These are phyloP conservation scores for Fraxinus floribunda DNA, from an alignment of 305 asterid genomes.

Conservation along the genomic window DNA sequence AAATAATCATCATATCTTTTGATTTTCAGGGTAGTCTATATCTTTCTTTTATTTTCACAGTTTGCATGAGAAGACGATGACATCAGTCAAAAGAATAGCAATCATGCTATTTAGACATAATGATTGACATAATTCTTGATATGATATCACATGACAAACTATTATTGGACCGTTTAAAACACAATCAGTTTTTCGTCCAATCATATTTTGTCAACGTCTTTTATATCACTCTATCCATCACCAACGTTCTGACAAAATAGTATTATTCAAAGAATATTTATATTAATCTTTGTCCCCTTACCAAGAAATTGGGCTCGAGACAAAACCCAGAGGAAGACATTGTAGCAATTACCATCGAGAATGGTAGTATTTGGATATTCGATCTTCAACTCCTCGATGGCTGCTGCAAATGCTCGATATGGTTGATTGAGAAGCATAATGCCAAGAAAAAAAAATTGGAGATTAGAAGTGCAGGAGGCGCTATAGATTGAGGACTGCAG, in stretches of 20 bases:
- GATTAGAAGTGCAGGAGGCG: neutral
- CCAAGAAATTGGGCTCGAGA: conserved; percentile 8
- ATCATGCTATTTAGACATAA: too few species aligned
- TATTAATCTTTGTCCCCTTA: neutral
- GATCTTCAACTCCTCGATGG: neutral
- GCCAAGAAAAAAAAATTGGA: neutral
- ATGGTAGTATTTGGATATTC: neutral
- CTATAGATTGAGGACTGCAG: neutral
- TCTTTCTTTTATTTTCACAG: neutral
- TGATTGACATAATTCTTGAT: too few species aligned
- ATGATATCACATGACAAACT: too few species aligned
- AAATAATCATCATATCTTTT: neutral
- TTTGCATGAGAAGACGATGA: neutral
- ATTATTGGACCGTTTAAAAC: too few species aligned
- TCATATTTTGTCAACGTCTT: too few species aligned
- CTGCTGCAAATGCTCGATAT: neutral
- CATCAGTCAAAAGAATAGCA: neutral
- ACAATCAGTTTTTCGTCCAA: too few species aligned
- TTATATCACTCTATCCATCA: too few species aligned
- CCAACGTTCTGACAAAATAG: too few species aligned
- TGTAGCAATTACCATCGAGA: neutral
- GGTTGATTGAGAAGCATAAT: neutral
- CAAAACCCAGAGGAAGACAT: neutral
- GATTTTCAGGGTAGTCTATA: neutral
- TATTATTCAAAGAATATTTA: too few species aligned